Conservation (phyloP, 371 early-diverging fungal genomes). For the Syncephalastrum racemosum region DNA sequence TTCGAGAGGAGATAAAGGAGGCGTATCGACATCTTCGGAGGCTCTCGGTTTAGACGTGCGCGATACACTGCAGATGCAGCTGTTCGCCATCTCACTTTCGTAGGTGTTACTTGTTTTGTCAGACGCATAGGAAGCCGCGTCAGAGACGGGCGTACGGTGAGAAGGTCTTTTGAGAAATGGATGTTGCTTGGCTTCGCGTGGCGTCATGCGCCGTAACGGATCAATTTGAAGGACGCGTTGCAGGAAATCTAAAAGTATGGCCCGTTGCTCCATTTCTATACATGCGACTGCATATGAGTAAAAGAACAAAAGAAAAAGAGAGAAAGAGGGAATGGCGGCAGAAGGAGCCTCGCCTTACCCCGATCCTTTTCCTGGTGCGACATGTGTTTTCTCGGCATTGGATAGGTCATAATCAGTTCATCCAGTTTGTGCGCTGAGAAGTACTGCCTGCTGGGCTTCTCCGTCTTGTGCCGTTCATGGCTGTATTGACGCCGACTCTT, state of each 20-base stretch:
- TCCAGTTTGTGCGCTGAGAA: slow-evolving; percentile 74
- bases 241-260: slow-evolving; percentile 75
- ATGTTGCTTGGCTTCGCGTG: slow-evolving; percentile 87
- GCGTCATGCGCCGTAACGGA: slow-evolving; percentile 87
- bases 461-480: slow-evolving; percentile 63
- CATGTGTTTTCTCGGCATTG: slow-evolving; percentile 67
- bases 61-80: slow-evolving; percentile 8
- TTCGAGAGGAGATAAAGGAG: slow-evolving; percentile 7
- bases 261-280: background rate
- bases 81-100: slow-evolving; percentile 7
- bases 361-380: slow-evolving; percentile 64
- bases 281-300: too few relatives aligned
- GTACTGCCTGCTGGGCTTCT: slow-evolving; percentile 88
- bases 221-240: slow-evolving; percentile 80
- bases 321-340: too few relatives aligned
- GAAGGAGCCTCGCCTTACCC: slow-evolving; percentile 25
- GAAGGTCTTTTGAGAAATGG: slow-evolving; percentile 80
- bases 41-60: background rate
- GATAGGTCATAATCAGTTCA: slow-evolving; percentile 83
- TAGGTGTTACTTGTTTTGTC: slow-evolving; percentile 3
- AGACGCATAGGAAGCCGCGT: background rate
- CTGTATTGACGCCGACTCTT: slow-evolving; percentile 82
- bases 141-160: background rate
- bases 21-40: background rate
- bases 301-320: too few relatives aligned